Conservation (phyloP, 768 basidiomycete species). For the Mycena vitilis region DNA sequence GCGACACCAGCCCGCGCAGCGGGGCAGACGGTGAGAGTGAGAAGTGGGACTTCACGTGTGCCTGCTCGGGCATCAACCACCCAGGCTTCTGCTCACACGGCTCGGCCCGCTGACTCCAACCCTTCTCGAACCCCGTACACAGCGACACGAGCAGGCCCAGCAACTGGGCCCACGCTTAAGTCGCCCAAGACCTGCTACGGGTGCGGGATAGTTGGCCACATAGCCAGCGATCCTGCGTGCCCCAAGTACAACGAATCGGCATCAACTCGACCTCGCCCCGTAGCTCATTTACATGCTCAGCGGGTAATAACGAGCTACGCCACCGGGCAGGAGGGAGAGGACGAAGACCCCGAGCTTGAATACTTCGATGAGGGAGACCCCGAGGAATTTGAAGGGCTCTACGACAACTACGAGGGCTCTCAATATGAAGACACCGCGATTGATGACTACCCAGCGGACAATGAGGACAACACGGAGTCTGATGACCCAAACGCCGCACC, state of each 20-base stretch:
- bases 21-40: no score
- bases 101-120: no score
- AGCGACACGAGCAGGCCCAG: background rate
- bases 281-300: background rate
- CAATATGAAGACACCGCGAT: no score
- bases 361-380: no score
- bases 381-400: no score
- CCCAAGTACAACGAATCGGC: background rate
- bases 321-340: no score
- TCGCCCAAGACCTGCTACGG: background rate
- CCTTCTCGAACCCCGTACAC: no score
- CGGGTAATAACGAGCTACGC: constrained; percentile 1
- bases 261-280: background rate
- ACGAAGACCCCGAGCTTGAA: no score
- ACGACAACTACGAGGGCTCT: no score
- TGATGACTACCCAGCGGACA: background rate
- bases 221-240: background rate
- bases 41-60: no score
- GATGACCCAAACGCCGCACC: background rate
- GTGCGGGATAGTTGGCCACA: no score
- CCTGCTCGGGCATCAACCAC: background rate
- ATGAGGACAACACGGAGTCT: background rate
- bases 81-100: background rate
- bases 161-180: background rate
- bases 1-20: no score